A percentile compares a stretch with the other conserved stretches of the same genome.
phyloP scores from a whole-genome alignment of 257 asterid species.

The Handroanthus guayacan region DNA sequence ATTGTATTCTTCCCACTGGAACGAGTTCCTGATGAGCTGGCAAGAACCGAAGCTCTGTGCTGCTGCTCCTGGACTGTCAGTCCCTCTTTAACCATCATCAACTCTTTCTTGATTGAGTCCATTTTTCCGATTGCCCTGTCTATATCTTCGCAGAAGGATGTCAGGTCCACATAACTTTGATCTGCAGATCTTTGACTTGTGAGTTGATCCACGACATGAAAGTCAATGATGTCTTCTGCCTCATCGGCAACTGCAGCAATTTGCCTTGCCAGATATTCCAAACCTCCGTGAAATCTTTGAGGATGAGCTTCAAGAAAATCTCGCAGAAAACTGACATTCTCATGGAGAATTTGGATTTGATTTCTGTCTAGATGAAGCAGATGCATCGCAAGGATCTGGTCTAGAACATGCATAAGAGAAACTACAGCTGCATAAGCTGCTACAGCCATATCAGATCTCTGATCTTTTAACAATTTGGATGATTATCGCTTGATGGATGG shows the following conservation, averaged over 20 bases:
- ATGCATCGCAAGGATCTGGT: background rate
- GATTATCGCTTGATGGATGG: too few species aligned
- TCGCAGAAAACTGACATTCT: background rate
- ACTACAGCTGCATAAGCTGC: background rate
- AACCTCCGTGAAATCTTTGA: too few species aligned
- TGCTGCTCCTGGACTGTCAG: background rate
- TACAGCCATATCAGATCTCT: background rate
- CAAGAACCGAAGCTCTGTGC: background rate
- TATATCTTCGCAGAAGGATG: background rate
- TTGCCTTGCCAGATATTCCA: background rate
- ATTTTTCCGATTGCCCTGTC: background rate
- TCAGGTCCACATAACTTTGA: background rate
- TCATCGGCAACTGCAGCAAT: background rate
- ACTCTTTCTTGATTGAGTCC: background rate
- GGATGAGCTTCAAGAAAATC: background rate
- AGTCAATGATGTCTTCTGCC: conserved; percentile 5
- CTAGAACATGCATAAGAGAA: background rate
- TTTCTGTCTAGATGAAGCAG: background rate
- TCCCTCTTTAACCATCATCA: background rate
- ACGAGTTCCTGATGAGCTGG: background rate
- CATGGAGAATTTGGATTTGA: background rate
- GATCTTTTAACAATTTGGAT: background rate
- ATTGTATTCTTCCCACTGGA: background rate
- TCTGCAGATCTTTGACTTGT: background rate
- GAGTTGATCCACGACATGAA: background rate